These are phyloP conservation scores for Dorcoceras hygrometricum DNA, from an alignment of 257 asterid genomes.

Conservation along the genomic window DNA sequence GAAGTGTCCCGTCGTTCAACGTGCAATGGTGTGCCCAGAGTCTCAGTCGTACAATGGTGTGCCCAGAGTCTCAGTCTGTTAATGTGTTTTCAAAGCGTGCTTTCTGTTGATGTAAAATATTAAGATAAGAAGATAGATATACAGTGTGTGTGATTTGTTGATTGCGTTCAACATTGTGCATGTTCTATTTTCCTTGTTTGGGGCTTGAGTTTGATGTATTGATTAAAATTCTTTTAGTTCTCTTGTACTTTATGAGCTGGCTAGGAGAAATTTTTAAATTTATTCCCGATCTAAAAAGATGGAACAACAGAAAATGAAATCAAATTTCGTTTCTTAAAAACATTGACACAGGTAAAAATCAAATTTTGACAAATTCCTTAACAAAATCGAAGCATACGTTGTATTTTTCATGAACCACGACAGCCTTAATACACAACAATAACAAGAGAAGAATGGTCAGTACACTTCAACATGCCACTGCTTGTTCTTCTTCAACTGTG, in stretches of 20 bases:
- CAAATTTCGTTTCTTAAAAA: no score
- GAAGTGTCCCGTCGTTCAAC: background rate
- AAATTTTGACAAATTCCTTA: no score
- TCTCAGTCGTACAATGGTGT: background rate
- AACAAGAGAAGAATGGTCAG: constrained; percentile 26
- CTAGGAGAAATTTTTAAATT: no score
- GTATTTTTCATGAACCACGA: background rate
- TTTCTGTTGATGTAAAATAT: no score
- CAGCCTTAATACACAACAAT: background rate
- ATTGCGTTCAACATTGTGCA: background rate
- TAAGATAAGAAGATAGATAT: background rate
- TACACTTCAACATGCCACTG: constrained; percentile 99
- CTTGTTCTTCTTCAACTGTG: constrained; percentile 83
- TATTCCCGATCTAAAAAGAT: no score
- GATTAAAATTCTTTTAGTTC: no score
- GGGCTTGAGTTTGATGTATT: background rate
- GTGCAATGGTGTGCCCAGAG: background rate
- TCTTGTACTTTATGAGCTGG: no score
- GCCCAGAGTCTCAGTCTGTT: background rate
- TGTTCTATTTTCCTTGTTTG: background rate
- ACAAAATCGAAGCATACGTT: background rate
- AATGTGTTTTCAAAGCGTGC: background rate
- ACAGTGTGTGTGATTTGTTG: background rate
- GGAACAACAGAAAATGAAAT: no score
- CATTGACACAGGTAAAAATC: no score